Conservation (phyloP, 305 asterid genomes). For the Fraxinus baroniana region DNA sequence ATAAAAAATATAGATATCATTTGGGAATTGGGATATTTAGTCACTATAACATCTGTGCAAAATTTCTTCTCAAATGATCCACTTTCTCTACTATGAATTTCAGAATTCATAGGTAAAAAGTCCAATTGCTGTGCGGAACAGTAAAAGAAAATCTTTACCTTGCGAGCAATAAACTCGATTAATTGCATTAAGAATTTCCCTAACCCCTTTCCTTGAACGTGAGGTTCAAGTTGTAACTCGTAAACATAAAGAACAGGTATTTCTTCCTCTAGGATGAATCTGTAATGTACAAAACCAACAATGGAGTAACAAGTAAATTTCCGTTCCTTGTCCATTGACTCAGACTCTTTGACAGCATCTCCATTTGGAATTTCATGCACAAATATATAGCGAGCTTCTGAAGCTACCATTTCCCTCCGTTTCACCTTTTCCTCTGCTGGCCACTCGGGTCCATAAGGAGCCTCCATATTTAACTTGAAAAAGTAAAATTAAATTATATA, state of each 20-base stretch:
- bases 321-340: slow-evolving; percentile 24
- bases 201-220: slow-evolving; percentile 83
- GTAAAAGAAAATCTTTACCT: slow-evolving; percentile 40
- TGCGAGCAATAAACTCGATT: slow-evolving; percentile 74
- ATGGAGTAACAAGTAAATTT: slow-evolving; percentile 32
- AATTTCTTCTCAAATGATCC: neutral
- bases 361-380: slow-evolving; percentile 50
- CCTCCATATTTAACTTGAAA: slow-evolving; percentile 69
- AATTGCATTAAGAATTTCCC: slow-evolving; percentile 78
- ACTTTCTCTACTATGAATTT: neutral
- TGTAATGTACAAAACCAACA: slow-evolving; percentile 83
- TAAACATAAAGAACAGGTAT: slow-evolving; percentile 88
- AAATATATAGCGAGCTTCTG: slow-evolving; percentile 75
- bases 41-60: neutral
- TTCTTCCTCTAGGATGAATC: slow-evolving; percentile 77
- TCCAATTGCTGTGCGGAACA: neutral
- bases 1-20: neutral
- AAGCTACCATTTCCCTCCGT: slow-evolving; percentile 75
- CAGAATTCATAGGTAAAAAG: neutral
- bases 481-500: slow-evolving; percentile 15
- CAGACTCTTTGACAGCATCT: slow-evolving; percentile 29
- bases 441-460: slow-evolving; percentile 76
- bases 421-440: slow-evolving; percentile 77
- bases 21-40: neutral
- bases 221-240: slow-evolving; percentile 78